These are phyloP conservation scores for Petrea volubilis DNA, from an alignment of 257 asterid genomes.

Conservation along the genomic window DNA sequence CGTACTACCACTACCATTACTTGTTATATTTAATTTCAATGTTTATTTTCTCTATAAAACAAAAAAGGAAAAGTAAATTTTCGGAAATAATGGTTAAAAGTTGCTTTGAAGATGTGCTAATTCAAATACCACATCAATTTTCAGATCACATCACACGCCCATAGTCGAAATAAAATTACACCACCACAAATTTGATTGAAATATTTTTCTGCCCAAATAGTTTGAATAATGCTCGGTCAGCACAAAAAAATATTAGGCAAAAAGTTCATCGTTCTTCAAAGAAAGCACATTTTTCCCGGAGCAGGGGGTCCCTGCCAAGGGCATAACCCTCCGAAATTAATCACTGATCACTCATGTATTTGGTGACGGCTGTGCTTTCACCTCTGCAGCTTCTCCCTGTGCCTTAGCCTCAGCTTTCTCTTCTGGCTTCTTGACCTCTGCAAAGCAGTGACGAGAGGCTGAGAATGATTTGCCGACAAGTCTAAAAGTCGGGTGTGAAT, in stretches of 20 bases:
- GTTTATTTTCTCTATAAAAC: too few species aligned
- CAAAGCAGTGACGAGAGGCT: not conserved
- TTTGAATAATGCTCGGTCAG: slow-evolving; percentile 2
- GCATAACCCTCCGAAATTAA: not conserved
- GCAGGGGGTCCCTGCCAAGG: not conserved
- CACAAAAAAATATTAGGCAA: not conserved
- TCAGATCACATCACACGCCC: not conserved
- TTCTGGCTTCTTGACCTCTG: slow-evolving; percentile 37
- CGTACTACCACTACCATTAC: too few species aligned
- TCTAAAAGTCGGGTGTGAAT: not conserved
- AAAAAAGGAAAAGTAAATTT: too few species aligned
- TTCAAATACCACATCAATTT: not conserved
- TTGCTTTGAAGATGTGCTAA: not conserved
- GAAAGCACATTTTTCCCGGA: not conserved
- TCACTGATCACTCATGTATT: slow-evolving; percentile 24
- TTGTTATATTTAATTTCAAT: too few species aligned
- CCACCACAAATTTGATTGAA: slow-evolving; percentile 7
- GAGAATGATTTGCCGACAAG: not conserved
- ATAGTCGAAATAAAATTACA: not conserved
- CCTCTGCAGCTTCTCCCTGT: slow-evolving; percentile 28
- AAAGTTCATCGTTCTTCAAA: not conserved
- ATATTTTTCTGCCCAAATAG: slow-evolving; percentile 4
- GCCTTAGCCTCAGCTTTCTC: slow-evolving; percentile 30
- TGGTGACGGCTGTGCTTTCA: slow-evolving; percentile 24
- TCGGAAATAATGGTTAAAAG: too few species aligned